Evolutionary conservation across 768 basidiomycete species (phyloP).

Genomic region (Symmetrospora coprosmae): DNA sequence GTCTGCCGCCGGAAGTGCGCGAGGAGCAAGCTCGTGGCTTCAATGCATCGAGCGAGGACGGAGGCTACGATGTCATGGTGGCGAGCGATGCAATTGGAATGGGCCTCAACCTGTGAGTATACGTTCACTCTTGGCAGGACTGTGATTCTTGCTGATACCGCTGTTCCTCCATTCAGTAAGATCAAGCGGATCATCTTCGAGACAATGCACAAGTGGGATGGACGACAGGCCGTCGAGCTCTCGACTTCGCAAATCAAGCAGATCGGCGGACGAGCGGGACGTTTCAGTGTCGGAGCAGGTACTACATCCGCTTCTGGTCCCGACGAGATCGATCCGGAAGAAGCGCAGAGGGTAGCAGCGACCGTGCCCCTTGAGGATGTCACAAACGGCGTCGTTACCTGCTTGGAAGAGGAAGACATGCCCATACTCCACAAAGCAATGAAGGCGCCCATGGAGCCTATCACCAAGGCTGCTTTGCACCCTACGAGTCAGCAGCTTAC

Average conservation of each 20-base stretch:
- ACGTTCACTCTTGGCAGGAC: neutral
- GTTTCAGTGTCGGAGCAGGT: constrained; percentile 54
- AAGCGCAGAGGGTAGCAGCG: constrained; percentile 29
- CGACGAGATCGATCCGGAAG: constrained; percentile 27
- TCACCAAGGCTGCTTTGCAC: constrained; percentile 23
- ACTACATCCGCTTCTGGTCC: constrained; percentile 27
- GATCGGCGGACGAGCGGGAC: constrained; percentile 84
- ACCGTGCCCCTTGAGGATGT: constrained; percentile 17
- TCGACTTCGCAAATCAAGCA: constrained; percentile 73
- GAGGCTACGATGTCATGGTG: constrained; percentile 75
- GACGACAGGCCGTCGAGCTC: constrained; percentile 39
- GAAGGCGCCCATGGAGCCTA: constrained; percentile 39
- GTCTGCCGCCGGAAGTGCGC: constrained; percentile 75
- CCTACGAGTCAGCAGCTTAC: constrained; percentile 9
- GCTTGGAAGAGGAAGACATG: constrained; percentile 52
- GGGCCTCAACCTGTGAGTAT: constrained; percentile 81
- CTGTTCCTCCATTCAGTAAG: constrained; percentile 46
- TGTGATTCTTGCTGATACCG: neutral
- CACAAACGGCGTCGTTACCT: constrained; percentile 57
- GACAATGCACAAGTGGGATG: constrained; percentile 53
- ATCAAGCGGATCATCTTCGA: constrained; percentile 77
- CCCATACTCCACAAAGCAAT: constrained; percentile 49
- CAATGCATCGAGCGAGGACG: constrained; percentile 46
- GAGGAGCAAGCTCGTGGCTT: constrained; percentile 85
- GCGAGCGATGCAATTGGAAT: constrained; percentile 93